Conservation (phyloP, 352 stramenopile genomes). For the Phytopythium mirpurense region DNA sequence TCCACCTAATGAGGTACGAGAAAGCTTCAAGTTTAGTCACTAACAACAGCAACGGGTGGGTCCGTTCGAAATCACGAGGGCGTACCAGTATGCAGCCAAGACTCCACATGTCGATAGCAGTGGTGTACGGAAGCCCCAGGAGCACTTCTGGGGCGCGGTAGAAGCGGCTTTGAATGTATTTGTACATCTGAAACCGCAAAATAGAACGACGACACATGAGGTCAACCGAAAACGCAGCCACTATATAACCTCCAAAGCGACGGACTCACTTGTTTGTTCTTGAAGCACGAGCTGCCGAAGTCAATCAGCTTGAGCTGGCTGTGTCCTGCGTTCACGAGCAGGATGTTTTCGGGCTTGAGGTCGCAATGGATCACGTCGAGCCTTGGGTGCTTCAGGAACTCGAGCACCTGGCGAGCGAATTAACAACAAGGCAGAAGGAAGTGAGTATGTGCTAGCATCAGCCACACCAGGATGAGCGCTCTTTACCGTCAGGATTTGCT, state of each 20-base stretch:
- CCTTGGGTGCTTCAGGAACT: slow-evolving; percentile 85
- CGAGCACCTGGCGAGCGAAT: slow-evolving; percentile 38
- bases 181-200: slow-evolving; percentile 79
- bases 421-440: neutral
- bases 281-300: slow-evolving; percentile 97
- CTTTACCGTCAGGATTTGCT: slow-evolving; percentile 90
- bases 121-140: slow-evolving; percentile 74
- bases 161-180: slow-evolving; percentile 98
- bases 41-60: neutral
- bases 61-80: neutral
- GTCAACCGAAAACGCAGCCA: too few relatives aligned
- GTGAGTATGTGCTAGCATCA: neutral
- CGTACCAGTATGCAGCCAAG: slow-evolving; percentile 79
- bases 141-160: slow-evolving; percentile 92
- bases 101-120: slow-evolving; percentile 89
- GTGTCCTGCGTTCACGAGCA: slow-evolving; percentile 91
- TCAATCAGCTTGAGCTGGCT: slow-evolving; percentile 99
- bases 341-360: slow-evolving; percentile 99
- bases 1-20: slow-evolving; percentile 47
- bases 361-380: slow-evolving; percentile 99
- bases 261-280: slow-evolving; percentile 81
- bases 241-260: too few relatives aligned
- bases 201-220: too few relatives aligned
- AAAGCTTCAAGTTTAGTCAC: neutral
- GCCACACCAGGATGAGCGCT: neutral